Base-by-base conservation (phyloP, 2,329 filamentous ascomycete genomes). In the Penicillium griseofulvum region DNA sequence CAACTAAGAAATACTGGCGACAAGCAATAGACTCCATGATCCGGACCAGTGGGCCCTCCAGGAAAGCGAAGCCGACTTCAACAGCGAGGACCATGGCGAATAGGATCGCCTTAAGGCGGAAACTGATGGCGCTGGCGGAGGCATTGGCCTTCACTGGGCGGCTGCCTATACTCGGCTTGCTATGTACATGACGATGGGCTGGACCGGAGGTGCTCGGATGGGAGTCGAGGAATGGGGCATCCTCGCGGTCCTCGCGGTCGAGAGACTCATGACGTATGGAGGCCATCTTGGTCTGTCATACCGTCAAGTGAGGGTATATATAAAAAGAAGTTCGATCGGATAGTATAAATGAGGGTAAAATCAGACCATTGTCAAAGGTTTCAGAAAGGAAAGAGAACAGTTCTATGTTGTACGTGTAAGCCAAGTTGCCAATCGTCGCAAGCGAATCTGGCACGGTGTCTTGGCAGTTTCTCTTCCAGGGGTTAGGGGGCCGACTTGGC, bases 1-100 rank as follows among this genome's bases (percentile, higher is more conserved):
- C 65, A 29, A 67, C 60, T 34, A 68, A 49, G 58, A 76, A 81
- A 63, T 78, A 77, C 33, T 74, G 69, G 19, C 75, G 70, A 62
- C 79, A 81, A 33, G 78, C 71, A 48, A 81, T 80, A 22, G 74
- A 71, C 60, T 82, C 80, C 66, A 72, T 79, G 37, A 81, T 74
- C 47, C 78, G 76, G 7, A 77, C 79, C 61, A 73, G 72, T 4
- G 79, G 78, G 0, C 77, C 73, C 16, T 74, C 68, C 22, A 74
- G 65, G 54, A 81, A 75, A 56, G 74, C 75, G 10, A 74, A 69
- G 28, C 78, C 78, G 14, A 79, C 67, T 56, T 81, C 78, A 55
- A 79, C 67, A 26, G 72, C 66, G 22, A 76, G 67, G 7, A 76
- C 64, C 58, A 80, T 73, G 33, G 71, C 64, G 56, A 80, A 71